Evolutionary conservation across 2,329 filamentous ascomycete species (phyloP), one percentile per base, ranked within the genome.

Genomic region (Dactylellina leptospora): DNA sequence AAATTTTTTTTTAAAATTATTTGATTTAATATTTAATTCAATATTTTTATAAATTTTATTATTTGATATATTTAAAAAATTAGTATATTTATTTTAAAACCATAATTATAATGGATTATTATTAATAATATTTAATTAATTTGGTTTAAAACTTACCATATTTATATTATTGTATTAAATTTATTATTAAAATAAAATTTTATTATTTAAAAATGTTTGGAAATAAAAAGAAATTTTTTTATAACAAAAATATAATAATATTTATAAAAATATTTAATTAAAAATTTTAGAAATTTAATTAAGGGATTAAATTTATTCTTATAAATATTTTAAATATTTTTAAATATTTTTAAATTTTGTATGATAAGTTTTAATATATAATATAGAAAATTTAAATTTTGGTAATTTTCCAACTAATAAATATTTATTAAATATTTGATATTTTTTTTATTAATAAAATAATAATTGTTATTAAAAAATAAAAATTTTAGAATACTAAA

Each of bases 341-440:
- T 38, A 38, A 28, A 42, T 9, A 3, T n/a, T 16, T 42, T 42
- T 42, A 42, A 42, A 6, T 6, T 33, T 6, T 33, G 30, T 6
- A 6, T 33, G 8, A 45, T 23, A 6, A 59, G 48, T 3, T 23
- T 23, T n/a, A 40, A 60, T 11, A 60, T 60, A 3, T 40, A 33
- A 22, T 60, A 22, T 1, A 23, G 11, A 11, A 33, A 25, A 20
- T 60, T 33, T 27, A 16, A 11, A 10, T 27, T 28, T 38, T 40
- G 27, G 30, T 16, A 60, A 18, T 30, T 38, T 25, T 60, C 30
- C 11, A 60, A 9, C 18, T 20, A 3, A 36, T 48, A 60, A 1
- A 60, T 60, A 40, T 33, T 38, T 6, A 60, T 27, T 30, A 60
- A 33, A 5, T 23, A 27, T 50, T 60, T 60, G 1, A 60, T 18